Percentiles rank a stretch among this genome's conserved stretches.
Conservation (phyloP, 2,329 filamentous ascomycete species). For the Blastomyces silverae region DNA sequence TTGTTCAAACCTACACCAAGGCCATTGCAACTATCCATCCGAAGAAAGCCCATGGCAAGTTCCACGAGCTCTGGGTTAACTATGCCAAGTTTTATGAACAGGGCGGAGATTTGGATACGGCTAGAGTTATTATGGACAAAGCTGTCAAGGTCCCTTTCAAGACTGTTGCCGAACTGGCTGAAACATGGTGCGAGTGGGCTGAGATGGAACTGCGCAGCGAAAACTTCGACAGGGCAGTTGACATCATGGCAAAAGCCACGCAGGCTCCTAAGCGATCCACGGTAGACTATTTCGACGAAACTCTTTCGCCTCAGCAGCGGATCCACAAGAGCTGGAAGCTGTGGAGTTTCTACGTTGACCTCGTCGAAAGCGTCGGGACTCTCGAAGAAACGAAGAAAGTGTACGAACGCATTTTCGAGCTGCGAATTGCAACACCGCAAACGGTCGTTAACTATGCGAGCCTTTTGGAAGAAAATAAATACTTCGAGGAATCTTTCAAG, state of each 20-base stretch:
- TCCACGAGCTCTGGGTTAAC: slow-evolving; percentile 91
- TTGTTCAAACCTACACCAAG: slow-evolving; percentile 89
- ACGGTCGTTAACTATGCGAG: slow-evolving; percentile 99
- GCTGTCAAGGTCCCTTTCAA: slow-evolving; percentile 97
- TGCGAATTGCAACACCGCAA: slow-evolving; percentile 94
- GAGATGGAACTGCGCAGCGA: slow-evolving; percentile 96
- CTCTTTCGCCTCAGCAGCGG: slow-evolving; percentile 83
- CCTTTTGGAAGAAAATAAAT: slow-evolving; percentile 85
- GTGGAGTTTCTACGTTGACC: slow-evolving; percentile 98
- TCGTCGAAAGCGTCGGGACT: slow-evolving; percentile 88
- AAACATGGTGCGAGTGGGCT: slow-evolving; percentile 99
- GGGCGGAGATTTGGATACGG: slow-evolving; percentile 74
- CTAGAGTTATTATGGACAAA: slow-evolving; percentile 92
- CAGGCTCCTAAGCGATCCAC: slow-evolving; percentile 96
- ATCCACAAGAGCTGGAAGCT: slow-evolving; percentile 99
- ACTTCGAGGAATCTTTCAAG: slow-evolving; percentile 97
- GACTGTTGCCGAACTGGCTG: slow-evolving; percentile 89
- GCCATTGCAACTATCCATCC: slow-evolving; percentile 89
- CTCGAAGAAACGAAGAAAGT: slow-evolving; percentile 88
- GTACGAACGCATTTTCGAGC: slow-evolving; percentile 96
- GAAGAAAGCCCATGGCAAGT: slow-evolving; percentile 87
- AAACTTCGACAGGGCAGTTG: slow-evolving; percentile 89
- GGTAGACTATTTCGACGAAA: slow-evolving; percentile 99
- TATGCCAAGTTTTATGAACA: slow-evolving; percentile 97
- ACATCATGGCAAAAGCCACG: slow-evolving; percentile 94